Base-by-base conservation (phyloP, 2,329 filamentous ascomycete genomes). In the Scleromitrula shiraiana region DNA sequence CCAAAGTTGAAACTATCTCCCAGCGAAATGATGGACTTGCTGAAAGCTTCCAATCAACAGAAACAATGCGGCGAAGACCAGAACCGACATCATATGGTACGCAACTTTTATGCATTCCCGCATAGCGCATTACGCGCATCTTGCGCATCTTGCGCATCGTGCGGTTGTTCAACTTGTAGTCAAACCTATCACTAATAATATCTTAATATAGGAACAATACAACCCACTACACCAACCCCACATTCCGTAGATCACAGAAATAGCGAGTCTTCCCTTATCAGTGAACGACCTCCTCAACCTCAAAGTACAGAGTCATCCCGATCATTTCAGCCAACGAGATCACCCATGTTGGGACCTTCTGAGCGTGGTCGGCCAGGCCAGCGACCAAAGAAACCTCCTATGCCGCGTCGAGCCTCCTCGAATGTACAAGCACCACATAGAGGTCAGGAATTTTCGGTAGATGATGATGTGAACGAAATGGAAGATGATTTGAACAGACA, bases 361-460 rank as follows among this genome's bases (percentile, higher is more conserved):
- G 62, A 64, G 33, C 55, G 62, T 39, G 61, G 59, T 30, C 54
- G 63, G 38, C 50, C 62, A 57, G 53, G 65, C 58, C 54, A 68
- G 61, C 52, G 58, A 43, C 40, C 65, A 53, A 60, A 62, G 53
- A 94, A 91, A 64, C 88, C 88, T 15, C 69, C 77, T 9, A 78
- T 91, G 66, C 66, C 77, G 50, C 83, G 88, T 57, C 82, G 88
- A 52, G 74, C 82, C 50, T 91, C 88, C 1, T 88, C 88, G 20
- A 86, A 78, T 49, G 67, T 64, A 19, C 74, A 80, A 59, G 80
- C 80, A 33, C 89, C 88, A 2, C 80, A 91, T 63, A 83, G 88
- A 46, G 87, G 90, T 24, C 85, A 86, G 53, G 75, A 91, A 51
- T 97, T 95, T 68, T 96, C 90, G 0, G 88, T 88, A 40, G 90